Conservation (phyloP, 768 basidiomycete species). For the Trametopsis cervina region DNA sequence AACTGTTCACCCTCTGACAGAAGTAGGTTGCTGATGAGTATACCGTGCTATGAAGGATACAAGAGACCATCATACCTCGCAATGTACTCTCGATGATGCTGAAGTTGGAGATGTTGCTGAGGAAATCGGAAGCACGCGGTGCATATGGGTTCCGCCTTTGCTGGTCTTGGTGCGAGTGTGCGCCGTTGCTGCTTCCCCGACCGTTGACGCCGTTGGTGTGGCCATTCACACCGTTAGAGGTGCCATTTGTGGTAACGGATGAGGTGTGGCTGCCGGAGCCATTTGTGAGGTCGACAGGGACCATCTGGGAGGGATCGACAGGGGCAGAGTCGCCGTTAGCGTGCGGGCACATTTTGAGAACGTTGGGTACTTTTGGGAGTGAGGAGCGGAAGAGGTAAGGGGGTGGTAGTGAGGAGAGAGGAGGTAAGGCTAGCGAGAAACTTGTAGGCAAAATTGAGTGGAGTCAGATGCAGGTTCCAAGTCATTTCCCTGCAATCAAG, state of each 20-base stretch:
- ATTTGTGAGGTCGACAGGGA: conserved; percentile 54
- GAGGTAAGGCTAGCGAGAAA: neutral
- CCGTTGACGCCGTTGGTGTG: conserved; percentile 22
- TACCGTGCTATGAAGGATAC: neutral
- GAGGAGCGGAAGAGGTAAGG: neutral
- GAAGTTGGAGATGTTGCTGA: conserved; percentile 90
- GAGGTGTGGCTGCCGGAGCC: conserved; percentile 26
- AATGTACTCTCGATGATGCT: conserved; percentile 97
- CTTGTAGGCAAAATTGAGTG: conserved; percentile 4
- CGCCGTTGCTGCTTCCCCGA: conserved; percentile 18
- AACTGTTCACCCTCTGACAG: conserved; percentile 93
- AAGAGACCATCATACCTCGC: conserved; percentile 61
- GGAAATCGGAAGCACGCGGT: conserved; percentile 84
- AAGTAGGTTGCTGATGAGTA: conserved; percentile 10
- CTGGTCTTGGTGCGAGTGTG: conserved; percentile 19
- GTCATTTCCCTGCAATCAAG: no score
- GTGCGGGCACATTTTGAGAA: conserved; percentile 55
- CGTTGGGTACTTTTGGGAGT: neutral
- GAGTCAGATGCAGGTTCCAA: no score
- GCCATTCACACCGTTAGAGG: conserved; percentile 35
- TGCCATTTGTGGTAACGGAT: conserved; percentile 22
- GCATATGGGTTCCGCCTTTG: conserved; percentile 74
- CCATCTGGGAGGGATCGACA: conserved; percentile 55
- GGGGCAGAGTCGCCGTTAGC: conserved; percentile 42
- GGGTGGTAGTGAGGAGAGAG: neutral